These are phyloP conservation scores for Trichophaea hybrida DNA, from an alignment of 2,329 filamentous ascomycete genomes.

Conservation along the genomic window DNA sequence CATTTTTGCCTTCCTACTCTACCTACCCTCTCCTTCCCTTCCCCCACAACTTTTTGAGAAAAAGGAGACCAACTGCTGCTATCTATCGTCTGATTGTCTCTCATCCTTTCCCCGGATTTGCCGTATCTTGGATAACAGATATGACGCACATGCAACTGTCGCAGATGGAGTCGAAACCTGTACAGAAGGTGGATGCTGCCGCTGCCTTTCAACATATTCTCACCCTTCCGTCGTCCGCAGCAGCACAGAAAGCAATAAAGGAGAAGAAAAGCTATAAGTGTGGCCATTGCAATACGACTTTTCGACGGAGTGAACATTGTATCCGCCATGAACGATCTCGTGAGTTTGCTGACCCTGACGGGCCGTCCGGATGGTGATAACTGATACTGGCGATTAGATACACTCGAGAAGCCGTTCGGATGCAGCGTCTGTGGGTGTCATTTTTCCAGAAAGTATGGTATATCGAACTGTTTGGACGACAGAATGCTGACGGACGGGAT, in stretches of 20 bases:
- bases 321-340: slow-evolving; percentile 5
- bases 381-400: slow-evolving; percentile 1
- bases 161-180: neutral
- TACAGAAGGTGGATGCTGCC: neutral
- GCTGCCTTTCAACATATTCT: slow-evolving; percentile 7
- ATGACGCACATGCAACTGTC: neutral
- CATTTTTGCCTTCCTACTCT: neutral
- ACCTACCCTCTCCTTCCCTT: neutral
- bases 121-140: neutral
- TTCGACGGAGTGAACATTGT: slow-evolving; percentile 6
- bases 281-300: slow-evolving; percentile 3
- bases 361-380: neutral
- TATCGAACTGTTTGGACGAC: neutral
- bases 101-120: neutral
- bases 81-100: neutral
- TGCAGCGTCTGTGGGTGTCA: slow-evolving; percentile 1
- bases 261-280: slow-evolving; percentile 5
- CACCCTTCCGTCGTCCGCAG: neutral
- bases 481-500: neutral
- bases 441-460: slow-evolving; percentile 6
- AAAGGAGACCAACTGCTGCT: neutral
- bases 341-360: neutral
- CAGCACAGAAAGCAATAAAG: neutral
- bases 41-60: neutral
- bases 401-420: slow-evolving; percentile 6